Evolutionary conservation across 2,329 filamentous ascomycete species (phyloP).

Genomic region (Penicillium sclerotiorum): DNA sequence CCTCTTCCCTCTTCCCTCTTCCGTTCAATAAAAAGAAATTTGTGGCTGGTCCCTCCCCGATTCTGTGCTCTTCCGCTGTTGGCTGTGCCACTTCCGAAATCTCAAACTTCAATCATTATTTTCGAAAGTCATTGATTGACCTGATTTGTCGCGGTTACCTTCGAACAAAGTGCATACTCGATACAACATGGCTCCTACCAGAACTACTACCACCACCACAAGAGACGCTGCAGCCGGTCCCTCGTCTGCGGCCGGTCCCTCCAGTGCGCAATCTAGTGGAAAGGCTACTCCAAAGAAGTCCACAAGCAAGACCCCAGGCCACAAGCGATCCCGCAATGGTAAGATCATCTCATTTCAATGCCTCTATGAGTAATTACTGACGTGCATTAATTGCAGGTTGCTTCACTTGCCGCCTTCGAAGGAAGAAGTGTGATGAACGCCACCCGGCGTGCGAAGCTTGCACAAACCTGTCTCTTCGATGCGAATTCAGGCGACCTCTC

Average conservation of each 20-base stretch:
- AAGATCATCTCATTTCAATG: conserved; percentile 2
- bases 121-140: conserved; percentile 4
- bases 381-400: conserved; percentile 53
- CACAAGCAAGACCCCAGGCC: conserved; percentile 72
- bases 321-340: conserved; percentile 71
- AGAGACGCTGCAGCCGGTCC: background rate
- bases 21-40: conserved; percentile 10
- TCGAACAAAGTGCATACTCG: conserved; percentile 2
- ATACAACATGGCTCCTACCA: conserved; percentile 13
- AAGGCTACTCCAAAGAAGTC: background rate
- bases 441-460: conserved; percentile 67
- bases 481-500: conserved; percentile 93
- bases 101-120: background rate
- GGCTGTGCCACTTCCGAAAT: conserved; percentile 9
- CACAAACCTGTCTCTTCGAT: conserved; percentile 75
- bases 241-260: background rate
- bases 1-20: conserved; percentile 27
- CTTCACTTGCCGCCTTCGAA: conserved; percentile 67
- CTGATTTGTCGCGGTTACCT: background rate
- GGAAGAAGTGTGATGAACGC: conserved; percentile 71
- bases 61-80: conserved; percentile 14
- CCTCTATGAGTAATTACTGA: conserved; percentile 8
- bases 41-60: conserved; percentile 16
- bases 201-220: background rate
- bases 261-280: background rate